Conservation (phyloP, 2,329 filamentous ascomycete genomes). For the Fusarium temperatum region DNA sequence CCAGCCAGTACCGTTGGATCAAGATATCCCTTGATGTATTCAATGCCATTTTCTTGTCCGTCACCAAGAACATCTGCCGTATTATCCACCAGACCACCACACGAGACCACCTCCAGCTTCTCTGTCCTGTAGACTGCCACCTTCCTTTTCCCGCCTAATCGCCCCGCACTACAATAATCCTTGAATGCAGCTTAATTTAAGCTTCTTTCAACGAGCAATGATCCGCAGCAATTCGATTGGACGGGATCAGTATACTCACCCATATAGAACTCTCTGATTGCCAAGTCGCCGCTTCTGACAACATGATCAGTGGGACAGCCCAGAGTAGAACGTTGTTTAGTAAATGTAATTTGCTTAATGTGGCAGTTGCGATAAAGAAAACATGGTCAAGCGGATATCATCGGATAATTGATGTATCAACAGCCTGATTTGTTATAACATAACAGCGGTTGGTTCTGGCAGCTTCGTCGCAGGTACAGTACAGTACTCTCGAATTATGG, state of each 20-base stretch:
- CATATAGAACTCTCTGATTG: neutral
- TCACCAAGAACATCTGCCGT: neutral
- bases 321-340: neutral
- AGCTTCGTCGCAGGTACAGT: neutral
- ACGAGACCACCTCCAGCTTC: neutral
- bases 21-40: neutral
- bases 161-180: constrained; percentile 19
- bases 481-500: neutral
- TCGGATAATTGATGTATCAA: neutral
- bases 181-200: constrained; percentile 34
- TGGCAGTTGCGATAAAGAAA: neutral
- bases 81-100: neutral
- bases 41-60: neutral
- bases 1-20: too few relatives aligned
- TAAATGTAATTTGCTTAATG: neutral
- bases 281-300: neutral
- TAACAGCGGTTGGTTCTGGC: neutral
- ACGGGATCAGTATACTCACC: neutral
- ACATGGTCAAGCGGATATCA: neutral
- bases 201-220: constrained; percentile 24
- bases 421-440: neutral
- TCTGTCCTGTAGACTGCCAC: constrained; percentile 15
- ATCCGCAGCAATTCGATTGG: constrained; percentile 4
- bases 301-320: neutral
- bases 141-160: constrained; percentile 36